phyloP scores from a whole-genome alignment of 2,329 filamentous ascomycete genomes.

The Teratosphaeria viscida region DNA sequence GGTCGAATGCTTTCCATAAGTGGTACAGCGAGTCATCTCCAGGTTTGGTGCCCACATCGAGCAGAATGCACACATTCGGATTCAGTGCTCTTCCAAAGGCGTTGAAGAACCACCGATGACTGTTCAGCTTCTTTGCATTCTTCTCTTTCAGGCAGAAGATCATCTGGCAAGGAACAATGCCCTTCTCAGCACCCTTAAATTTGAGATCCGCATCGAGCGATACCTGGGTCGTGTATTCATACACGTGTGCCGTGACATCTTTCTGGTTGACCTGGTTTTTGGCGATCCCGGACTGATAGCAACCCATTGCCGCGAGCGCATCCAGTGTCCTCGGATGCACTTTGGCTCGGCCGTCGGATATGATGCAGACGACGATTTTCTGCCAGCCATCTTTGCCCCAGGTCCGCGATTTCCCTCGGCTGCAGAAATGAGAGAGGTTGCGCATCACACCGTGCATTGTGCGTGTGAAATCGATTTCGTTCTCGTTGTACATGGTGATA shows the following conservation, averaged over 20 bases:
- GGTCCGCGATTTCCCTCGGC: conserved; percentile 77
- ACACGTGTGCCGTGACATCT: conserved; percentile 91
- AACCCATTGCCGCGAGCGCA: conserved; percentile 88
- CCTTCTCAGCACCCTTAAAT: conserved; percentile 98
- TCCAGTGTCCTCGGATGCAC: conserved; percentile 91
- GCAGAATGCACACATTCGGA: conserved; percentile 90
- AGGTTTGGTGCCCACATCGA: conserved; percentile 92
- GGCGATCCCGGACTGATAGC: conserved; percentile 96
- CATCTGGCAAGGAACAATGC: conserved; percentile 94
- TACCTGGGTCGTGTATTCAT: conserved; percentile 98
- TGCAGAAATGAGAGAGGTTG: conserved; percentile 95
- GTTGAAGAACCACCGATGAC: conserved; percentile 98
- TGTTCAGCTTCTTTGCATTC: conserved; percentile 96
- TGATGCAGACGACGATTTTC: conserved; percentile 96
- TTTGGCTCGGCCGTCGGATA: conserved; percentile 86
- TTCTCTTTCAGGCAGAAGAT: conserved; percentile 98
- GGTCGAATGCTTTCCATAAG: conserved; percentile 97
- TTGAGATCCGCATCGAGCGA: conserved; percentile 91
- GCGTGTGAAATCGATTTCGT: conserved; percentile 89
- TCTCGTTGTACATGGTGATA: conserved; percentile 98
- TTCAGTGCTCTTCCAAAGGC: conserved; percentile 87
- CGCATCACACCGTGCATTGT: conserved; percentile 99
- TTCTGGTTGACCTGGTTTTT: conserved; percentile 97
- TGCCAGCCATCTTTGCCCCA: conserved; percentile 98
- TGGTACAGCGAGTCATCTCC: conserved; percentile 88